Conservation (phyloP, 768 basidiomycete species). For the Cystobasidium ongulense region DNA sequence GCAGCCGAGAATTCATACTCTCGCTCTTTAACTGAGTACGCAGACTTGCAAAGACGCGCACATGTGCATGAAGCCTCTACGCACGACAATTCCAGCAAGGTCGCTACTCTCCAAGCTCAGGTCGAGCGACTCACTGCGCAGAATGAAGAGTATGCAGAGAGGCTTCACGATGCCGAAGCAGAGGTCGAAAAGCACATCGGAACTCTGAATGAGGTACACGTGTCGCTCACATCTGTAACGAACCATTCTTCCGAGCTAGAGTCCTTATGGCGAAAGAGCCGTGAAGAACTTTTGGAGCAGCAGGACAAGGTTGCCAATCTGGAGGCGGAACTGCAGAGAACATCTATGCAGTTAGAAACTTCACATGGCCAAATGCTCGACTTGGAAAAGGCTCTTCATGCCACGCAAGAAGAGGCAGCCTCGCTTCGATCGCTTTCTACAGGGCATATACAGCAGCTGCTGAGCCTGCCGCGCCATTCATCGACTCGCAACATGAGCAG, state of each 20-base stretch:
- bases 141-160: slow-evolving; percentile 55
- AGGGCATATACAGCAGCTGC: slow-evolving; percentile 35
- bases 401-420: slow-evolving; percentile 34
- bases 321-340: slow-evolving; percentile 32
- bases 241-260: slow-evolving; percentile 72
- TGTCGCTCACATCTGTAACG: slow-evolving; percentile 66
- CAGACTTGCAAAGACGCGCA: slow-evolving; percentile 62
- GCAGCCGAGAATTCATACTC: slow-evolving; percentile 61
- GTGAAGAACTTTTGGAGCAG: slow-evolving; percentile 57
- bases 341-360: slow-evolving; percentile 3
- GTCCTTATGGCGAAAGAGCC: slow-evolving; percentile 60
- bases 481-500: slow-evolving; percentile 1
- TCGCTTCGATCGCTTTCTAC: slow-evolving; percentile 33
- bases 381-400: slow-evolving; percentile 34
- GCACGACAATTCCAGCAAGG: slow-evolving; percentile 66
- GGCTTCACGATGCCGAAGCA: slow-evolving; percentile 62
- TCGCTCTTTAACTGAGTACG: slow-evolving; percentile 57
- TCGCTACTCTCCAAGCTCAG: slow-evolving; percentile 64
- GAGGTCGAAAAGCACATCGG: slow-evolving; percentile 77
- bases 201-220: slow-evolving; percentile 74
- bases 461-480: slow-evolving; percentile 8
- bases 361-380: slow-evolving; percentile 22
- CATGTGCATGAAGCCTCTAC: slow-evolving; percentile 57
- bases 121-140: slow-evolving; percentile 75
- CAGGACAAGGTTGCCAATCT: slow-evolving; percentile 29